A percentile compares a stretch with the other conserved stretches of the same genome.
These are phyloP conservation scores for Mycena amicta DNA, from an alignment of 768 basidiomycete species.

Conservation along the genomic window DNA sequence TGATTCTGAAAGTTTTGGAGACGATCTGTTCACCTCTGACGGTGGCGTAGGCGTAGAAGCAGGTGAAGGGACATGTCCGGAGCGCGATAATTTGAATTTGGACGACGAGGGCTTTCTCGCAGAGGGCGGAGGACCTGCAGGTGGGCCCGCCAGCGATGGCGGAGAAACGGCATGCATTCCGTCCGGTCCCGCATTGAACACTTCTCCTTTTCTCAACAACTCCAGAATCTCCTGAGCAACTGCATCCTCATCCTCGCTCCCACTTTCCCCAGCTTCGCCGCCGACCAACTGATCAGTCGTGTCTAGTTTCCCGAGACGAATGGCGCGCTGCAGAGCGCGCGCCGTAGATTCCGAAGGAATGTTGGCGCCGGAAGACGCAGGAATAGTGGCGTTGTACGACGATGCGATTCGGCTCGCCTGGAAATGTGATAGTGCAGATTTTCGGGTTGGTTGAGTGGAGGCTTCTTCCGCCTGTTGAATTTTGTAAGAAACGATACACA, in stretches of 20 bases:
- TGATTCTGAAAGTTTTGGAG: constrained; percentile 34
- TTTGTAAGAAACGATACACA: constrained; percentile 2
- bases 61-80: constrained; percentile 15
- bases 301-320: constrained; percentile 61
- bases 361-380: constrained; percentile 34
- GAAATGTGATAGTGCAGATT: constrained; percentile 63
- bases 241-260: constrained; percentile 56
- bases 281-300: constrained; percentile 50
- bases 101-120: constrained; percentile 43
- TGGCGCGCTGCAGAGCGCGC: constrained; percentile 51
- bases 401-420: constrained; percentile 58
- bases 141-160: constrained; percentile 5
- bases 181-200: constrained; percentile 57
- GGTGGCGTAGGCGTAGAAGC: constrained; percentile 29
- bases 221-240: constrained; percentile 52
- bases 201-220: constrained; percentile 50
- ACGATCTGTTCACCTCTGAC: constrained; percentile 32
- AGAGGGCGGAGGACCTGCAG: constrained; percentile 28
- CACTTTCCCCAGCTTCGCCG: constrained; percentile 53
- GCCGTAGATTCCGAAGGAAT: constrained; percentile 45
- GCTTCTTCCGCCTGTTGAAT: constrained; percentile 10
- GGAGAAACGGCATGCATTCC: constrained; percentile 34
- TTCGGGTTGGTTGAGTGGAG: constrained; percentile 30
- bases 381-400: constrained; percentile 47
- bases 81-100: constrained; percentile 51